These are phyloP conservation scores for Fusarium kyushuense DNA, from an alignment of 2,329 filamentous ascomycete genomes.

Conservation along the genomic window DNA sequence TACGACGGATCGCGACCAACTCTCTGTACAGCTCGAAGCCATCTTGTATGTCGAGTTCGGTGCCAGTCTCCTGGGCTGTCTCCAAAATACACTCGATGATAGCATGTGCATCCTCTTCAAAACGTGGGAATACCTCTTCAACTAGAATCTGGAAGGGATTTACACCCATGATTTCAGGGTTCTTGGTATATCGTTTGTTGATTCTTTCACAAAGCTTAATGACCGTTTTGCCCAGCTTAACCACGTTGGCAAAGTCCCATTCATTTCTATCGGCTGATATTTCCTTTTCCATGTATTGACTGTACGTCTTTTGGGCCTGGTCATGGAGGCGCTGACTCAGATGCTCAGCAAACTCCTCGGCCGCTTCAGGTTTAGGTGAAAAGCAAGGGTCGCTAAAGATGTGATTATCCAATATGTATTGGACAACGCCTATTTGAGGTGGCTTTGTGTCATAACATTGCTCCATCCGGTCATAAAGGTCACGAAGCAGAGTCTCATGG, in stretches of 20 bases:
- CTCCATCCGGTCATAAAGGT: conserved; percentile 88
- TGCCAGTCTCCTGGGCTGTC: conserved; percentile 73
- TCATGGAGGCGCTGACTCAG: conserved; percentile 78
- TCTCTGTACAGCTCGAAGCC: conserved; percentile 95
- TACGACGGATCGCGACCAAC: conserved; percentile 83
- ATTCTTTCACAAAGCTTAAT: conserved; percentile 89
- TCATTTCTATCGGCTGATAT: conserved; percentile 83
- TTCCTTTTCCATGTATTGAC: conserved; percentile 80
- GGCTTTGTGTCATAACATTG: conserved; percentile 91
- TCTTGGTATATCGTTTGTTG: conserved; percentile 90
- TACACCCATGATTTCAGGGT: conserved; percentile 85
- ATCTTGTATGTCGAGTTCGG: conserved; percentile 88
- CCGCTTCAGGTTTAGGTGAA: conserved; percentile 74
- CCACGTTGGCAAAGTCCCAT: conserved; percentile 93
- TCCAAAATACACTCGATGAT: conserved; percentile 85
- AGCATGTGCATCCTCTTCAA: conserved; percentile 88
- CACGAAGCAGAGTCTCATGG: conserved; percentile 85
- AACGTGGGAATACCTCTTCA: conserved; percentile 86
- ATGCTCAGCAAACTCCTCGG: conserved; percentile 77
- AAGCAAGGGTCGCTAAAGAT: conserved; percentile 84
- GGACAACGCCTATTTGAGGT: conserved; percentile 80
- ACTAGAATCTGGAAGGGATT: conserved; percentile 77
- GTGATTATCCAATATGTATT: conserved; percentile 85
- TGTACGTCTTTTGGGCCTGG: conserved; percentile 83
- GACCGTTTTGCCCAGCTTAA: conserved; percentile 87